Evolutionary conservation across 176 grass and related monocot species (phyloP), one percentile per base, ranked within the genome.

Genomic region (Calamus simplicifolius): DNA sequence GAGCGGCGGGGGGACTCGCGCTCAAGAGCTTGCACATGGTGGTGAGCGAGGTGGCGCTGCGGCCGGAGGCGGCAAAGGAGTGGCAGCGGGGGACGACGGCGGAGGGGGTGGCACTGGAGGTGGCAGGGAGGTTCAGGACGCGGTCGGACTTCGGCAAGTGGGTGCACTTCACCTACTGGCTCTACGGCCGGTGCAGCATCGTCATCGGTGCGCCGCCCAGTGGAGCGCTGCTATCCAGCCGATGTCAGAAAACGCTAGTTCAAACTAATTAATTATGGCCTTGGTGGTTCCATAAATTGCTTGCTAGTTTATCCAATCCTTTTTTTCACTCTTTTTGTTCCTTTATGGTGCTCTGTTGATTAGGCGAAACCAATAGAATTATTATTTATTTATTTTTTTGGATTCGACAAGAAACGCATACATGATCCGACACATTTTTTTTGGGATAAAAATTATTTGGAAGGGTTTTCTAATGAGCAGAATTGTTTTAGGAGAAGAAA

Each of bases 131-230:
- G 70, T 77, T 90, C 72, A 51, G 68, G 68, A 86, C 70, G 1
- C 74, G 77, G 80, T 85, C 80, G 74, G 65, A 84, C 65, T 73
- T 96, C 53, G 83, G 80, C 0, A 58, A 51, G 14, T 90, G 86
- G 91, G 17, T 96, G 3, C 75, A 68, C 10, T 96, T 59, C 80
- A 85, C 19, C 12, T 90, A 86, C 58, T 80, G 65, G 83, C 58
- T 80, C 29, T 5, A 64, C 27, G 70, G 59, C 0, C 66, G 6
- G 3, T 96, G 86, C 56, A 4, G 50, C 25, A 71, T 96, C 64
- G 62, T 63, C 48, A 27, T 96, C 25, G 72, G 85, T 4, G 71
- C 64, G 19, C 92, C 86, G 49, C 92, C 92, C 16, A 62, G 25
- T 15, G 92, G 92, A 7, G 59, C 17, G 29, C 71, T 90, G 35